Percentiles rank a stretch among this genome's conserved stretches.
Evolutionary conservation across 2,329 filamentous ascomycete genomes (phyloP).

Genomic region (Fusarium solani-melongenae): DNA sequence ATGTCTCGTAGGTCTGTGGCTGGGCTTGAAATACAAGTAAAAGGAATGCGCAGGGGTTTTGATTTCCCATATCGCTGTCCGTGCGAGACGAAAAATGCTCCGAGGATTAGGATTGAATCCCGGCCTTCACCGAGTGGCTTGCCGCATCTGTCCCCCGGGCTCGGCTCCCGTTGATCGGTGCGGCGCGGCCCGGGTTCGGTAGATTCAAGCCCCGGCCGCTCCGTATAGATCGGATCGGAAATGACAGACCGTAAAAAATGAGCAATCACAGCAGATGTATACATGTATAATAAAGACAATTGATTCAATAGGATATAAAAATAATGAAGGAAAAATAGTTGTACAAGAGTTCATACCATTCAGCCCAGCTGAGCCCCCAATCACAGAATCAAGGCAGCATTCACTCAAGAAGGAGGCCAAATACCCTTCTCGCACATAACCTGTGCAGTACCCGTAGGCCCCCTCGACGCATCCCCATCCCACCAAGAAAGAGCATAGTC

Average conservation of each 20-base stretch:
- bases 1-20: not conserved
- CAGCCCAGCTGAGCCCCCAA: not conserved
- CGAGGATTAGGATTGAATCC: not conserved
- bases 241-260: not conserved
- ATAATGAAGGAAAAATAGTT: not conserved
- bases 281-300: not conserved
- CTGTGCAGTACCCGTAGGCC: not conserved
- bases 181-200: not conserved
- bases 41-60: not conserved
- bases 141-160: not conserved
- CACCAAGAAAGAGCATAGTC: not conserved
- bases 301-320: not conserved
- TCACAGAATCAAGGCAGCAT: not conserved
- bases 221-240: not conserved
- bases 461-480: not conserved
- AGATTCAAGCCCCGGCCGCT: not conserved
- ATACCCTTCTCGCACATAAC: not conserved
- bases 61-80: not conserved
- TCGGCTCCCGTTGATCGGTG: not conserved
- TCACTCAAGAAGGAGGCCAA: not conserved
- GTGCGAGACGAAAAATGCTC: not conserved
- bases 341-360: not conserved
- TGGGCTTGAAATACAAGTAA: not conserved
- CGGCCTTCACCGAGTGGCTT: not conserved
- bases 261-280: not conserved